Base-by-base conservation (phyloP, 805 yeast genomes). In the Pichia insulana region DNA sequence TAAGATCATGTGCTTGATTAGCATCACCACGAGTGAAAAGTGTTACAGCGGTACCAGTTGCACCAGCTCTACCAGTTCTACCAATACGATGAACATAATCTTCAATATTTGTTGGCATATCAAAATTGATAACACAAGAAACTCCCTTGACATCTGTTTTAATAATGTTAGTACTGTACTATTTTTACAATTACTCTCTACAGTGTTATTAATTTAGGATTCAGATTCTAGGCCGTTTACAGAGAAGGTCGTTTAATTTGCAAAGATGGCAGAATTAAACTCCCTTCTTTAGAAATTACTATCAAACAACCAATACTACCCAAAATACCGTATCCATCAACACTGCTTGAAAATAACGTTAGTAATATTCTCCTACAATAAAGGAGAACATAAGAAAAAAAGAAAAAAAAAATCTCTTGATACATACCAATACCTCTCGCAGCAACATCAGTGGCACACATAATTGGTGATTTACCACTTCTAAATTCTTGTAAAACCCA, bases 391-490 rank as follows among this genome's bases (percentile, higher is more conserved):
- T 17, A 13, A 12, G 34, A 38, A 48, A 49, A 45, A 48, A 49
- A 37, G 47, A 50, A 36, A 43, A 44, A 32, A 40, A 36, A 49
- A 48, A 51, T 40, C 25, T 32, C 25, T 47, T 50, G 47, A 62
- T 65, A 85, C 96, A 69, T 86, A 87, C 96, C 97, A 72, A 92
- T 88, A 80, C 98, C 98, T 77, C 98, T 85, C 53, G 98, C 96
- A 50, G 98, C 98, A 65, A 92, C 98, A 68, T 92, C 98, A 51
- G 98, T 92, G 49, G 98, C 98, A 63, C 89, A 96, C 97, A 92
- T 88, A 59, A 92, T 82, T 52, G 96, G 96, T 43, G 94, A 80
- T 67, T 80, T 84, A 57, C 97, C 97, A 47, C 77, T 61, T 76
- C 83, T 85, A 74, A 92, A 92, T 69, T 90, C 96, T 54, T 71